Evolutionary conservation across 306 rosid species (phyloP).

Genomic region (Vigna angularis): DNA sequence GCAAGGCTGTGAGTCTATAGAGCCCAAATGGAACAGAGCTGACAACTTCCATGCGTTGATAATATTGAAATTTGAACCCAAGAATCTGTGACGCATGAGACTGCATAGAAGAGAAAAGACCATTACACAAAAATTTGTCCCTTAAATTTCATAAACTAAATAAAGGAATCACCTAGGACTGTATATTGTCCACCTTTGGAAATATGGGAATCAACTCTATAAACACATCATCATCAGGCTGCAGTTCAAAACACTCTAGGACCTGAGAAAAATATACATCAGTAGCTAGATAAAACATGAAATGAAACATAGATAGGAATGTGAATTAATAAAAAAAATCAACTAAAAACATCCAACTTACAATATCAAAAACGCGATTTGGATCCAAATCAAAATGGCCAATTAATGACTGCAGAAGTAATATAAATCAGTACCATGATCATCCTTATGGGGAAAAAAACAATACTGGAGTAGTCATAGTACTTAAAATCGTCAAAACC

Average conservation of each 20-base stretch:
- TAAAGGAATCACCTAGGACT: conserved; percentile 18
- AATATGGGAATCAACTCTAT: conserved; percentile 94
- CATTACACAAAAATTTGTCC: conserved; percentile 10
- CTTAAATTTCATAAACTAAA: conserved; percentile 1
- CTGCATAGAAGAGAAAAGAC: conserved; percentile 62
- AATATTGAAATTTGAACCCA: conserved; percentile 94
- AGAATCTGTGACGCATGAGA: conserved; percentile 99
- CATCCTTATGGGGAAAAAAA: conserved; percentile 39
- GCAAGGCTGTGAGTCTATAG: conserved; percentile 87
- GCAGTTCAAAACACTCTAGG: conserved; percentile 94
- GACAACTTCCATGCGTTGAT: conserved; percentile 95
- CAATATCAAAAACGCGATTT: conserved; percentile 96
- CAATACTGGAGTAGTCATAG: conserved; percentile 15
- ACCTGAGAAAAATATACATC: conserved; percentile 61
- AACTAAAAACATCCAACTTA: conserved; percentile 53
- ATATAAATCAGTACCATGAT: conserved; percentile 37
- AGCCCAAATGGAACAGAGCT: conserved; percentile 87
- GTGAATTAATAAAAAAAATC: not conserved
- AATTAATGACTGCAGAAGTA: conserved; percentile 85
- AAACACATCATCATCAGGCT: conserved; percentile 77
- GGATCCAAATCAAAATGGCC: conserved; percentile 99
- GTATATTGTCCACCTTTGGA: conserved; percentile 72
- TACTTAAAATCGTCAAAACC: conserved; percentile 57
- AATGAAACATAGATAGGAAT: conserved; percentile 16
- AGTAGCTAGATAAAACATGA: conserved; percentile 37